Conservation (phyloP, 202 grass and related monocot genomes). For the Saccharum hybrid region DNA sequence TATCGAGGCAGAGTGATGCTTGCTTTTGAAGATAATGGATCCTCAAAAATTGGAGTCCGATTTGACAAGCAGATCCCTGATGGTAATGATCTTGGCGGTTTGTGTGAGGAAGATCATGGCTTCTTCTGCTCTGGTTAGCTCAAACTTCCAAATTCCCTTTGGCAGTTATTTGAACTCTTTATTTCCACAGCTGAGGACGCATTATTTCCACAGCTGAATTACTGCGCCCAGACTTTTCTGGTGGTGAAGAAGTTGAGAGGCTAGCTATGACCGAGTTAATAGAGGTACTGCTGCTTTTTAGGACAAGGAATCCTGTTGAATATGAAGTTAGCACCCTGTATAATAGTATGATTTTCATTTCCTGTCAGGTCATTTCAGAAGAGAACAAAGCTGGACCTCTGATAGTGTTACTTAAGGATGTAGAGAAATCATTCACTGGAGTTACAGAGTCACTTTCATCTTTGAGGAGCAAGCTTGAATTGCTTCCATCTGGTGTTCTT, state of each 20-base stretch:
- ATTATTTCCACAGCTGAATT: slow-evolving; percentile 67
- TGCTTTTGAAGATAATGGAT: slow-evolving; percentile 96
- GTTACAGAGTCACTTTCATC: slow-evolving; percentile 74
- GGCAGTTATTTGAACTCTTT: slow-evolving; percentile 33
- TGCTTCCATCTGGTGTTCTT: slow-evolving; percentile 82
- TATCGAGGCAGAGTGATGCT: slow-evolving; percentile 93
- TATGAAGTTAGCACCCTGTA: slow-evolving; percentile 10
- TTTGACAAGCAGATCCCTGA: slow-evolving; percentile 95
- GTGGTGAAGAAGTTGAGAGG: slow-evolving; percentile 82
- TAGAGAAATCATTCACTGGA: slow-evolving; percentile 95
- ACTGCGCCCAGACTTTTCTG: slow-evolving; percentile 68
- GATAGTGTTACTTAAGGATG: slow-evolving; percentile 90
- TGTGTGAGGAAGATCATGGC: slow-evolving; percentile 96
- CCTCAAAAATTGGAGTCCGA: slow-evolving; percentile 93
- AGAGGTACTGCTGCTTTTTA: slow-evolving; percentile 63
- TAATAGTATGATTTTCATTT: slow-evolving; percentile 40
- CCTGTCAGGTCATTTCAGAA: slow-evolving; percentile 82
- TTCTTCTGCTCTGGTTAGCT: slow-evolving; percentile 93
- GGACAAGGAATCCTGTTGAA: slow-evolving; percentile 20
- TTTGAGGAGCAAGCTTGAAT: slow-evolving; percentile 80
- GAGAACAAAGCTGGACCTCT: slow-evolving; percentile 88
- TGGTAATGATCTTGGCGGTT: slow-evolving; percentile 96
- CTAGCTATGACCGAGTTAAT: slow-evolving; percentile 82
- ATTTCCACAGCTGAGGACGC: slow-evolving; percentile 41
- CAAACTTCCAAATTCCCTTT: slow-evolving; percentile 41